Conservation (phyloP, 176 grass and related monocot species). For the Poa annua region DNA sequence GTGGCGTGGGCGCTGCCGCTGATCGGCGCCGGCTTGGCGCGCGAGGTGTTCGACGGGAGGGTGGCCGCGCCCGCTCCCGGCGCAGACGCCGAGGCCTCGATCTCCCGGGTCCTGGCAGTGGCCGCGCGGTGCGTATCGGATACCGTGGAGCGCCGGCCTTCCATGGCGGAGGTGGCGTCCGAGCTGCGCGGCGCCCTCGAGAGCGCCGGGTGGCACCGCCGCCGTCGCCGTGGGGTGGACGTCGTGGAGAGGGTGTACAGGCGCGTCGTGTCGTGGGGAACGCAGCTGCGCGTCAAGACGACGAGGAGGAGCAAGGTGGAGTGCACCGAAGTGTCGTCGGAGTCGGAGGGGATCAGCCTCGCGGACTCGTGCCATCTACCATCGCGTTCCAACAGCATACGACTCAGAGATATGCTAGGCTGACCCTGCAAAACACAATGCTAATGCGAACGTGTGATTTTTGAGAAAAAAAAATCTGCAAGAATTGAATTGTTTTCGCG, state of each 20-base stretch:
- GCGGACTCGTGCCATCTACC: not conserved
- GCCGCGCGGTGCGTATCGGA: slow-evolving; percentile 77
- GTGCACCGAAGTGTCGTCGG: slow-evolving; percentile 77
- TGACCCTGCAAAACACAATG: not conserved
- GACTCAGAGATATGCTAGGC: not conserved
- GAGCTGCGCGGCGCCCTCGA: slow-evolving; percentile 67
- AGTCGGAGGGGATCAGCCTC: slow-evolving; percentile 38
- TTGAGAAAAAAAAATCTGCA: too few relatives aligned
- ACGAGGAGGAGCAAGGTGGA: slow-evolving; percentile 66
- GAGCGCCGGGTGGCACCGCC: slow-evolving; percentile 39
- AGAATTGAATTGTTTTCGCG: not conserved
- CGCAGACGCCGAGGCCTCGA: slow-evolving; percentile 11
- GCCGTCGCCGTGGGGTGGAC: not conserved
- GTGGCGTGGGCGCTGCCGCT: slow-evolving; percentile 74
- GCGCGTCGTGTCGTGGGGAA: slow-evolving; percentile 58
- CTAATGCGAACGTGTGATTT: too few relatives aligned
- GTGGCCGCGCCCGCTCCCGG: slow-evolving; percentile 36
- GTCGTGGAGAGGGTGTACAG: slow-evolving; percentile 42
- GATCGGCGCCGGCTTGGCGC: slow-evolving; percentile 20
- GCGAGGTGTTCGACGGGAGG: slow-evolving; percentile 61
- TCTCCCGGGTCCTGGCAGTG: slow-evolving; percentile 49
- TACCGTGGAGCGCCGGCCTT: slow-evolving; percentile 49
- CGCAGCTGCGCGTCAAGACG: slow-evolving; percentile 42
- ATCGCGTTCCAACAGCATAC: not conserved
- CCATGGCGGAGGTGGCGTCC: slow-evolving; percentile 69